phyloP scores from a whole-genome alignment of 306 rosid species.

The Dryas octopetala region DNA sequence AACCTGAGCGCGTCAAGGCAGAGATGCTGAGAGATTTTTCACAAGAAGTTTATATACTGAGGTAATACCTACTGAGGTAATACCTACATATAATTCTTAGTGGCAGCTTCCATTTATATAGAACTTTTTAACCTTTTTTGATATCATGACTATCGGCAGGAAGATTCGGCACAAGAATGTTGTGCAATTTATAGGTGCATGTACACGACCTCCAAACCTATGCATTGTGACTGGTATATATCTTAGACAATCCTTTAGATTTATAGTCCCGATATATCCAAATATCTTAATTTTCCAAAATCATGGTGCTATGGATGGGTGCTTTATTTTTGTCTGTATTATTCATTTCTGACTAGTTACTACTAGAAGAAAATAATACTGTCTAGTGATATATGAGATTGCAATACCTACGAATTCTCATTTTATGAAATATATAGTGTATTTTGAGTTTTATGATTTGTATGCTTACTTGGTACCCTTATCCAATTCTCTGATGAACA shows the following conservation, averaged over 20 bases:
- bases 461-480: background rate
- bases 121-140: conserved; percentile 13
- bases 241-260: conserved; percentile 20
- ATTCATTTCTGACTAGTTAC: background rate
- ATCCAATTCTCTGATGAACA: conserved; percentile 27
- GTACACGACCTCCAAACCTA: conserved; percentile 84
- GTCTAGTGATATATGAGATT: conserved; percentile 17
- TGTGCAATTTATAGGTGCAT: conserved; percentile 97
- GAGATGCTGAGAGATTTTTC: conserved; percentile 93
- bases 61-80: conserved; percentile 74
- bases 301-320: conserved; percentile 6
- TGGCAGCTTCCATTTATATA: conserved; percentile 15
- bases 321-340: background rate
- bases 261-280: conserved; percentile 10
- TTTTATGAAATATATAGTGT: conserved; percentile 23
- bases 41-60: conserved; percentile 98
- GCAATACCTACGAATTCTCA: conserved; percentile 4
- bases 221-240: conserved; percentile 93
- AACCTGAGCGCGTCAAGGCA: conserved; percentile 73
- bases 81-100: conserved; percentile 21
- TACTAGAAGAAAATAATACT: background rate
- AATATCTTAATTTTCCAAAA: conserved; percentile 11
- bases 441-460: conserved; percentile 5
- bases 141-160: conserved; percentile 51
- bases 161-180: conserved; percentile 98